A percentile compares a stretch with the other conserved stretches of the same genome.
phyloP scores from a whole-genome alignment of 352 stramenopile genomes.

The Peronospora destructor region DNA sequence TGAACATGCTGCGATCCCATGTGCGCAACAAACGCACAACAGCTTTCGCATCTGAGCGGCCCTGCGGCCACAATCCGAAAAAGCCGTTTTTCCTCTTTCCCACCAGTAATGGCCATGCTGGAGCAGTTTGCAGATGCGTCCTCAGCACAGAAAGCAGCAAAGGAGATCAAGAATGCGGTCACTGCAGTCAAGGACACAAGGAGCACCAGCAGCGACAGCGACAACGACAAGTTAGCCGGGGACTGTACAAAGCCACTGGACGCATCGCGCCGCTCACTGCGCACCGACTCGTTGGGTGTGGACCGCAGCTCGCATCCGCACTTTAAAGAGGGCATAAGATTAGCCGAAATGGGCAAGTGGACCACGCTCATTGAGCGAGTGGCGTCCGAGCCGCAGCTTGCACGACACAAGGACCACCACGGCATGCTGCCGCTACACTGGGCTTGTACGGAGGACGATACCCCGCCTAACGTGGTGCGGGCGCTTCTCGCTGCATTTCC shows the following conservation, averaged over 20 bases:
- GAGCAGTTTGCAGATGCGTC: conserved; percentile 7
- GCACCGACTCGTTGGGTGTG: conserved; percentile 25
- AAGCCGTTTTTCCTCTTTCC: conserved; percentile 12
- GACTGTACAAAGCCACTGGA: conserved; percentile 12
- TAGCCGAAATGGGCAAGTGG: conserved; percentile 82
- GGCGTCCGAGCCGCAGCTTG: conserved; percentile 50
- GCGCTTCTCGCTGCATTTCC: conserved; percentile 69
- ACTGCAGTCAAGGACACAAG: conserved; percentile 23
- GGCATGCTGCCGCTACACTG: conserved; percentile 81
- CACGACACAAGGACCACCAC: conserved; percentile 73
- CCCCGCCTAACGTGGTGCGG: conserved; percentile 46
- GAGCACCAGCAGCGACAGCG: conserved; percentile 15
- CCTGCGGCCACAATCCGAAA: conserved; percentile 19
- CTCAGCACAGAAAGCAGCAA: conserved; percentile 1
- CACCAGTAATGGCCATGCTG: conserved; percentile 19
- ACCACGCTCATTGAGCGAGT: conserved; percentile 52
- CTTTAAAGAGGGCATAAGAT: conserved; percentile 75
- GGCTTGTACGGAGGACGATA: conserved; percentile 77
- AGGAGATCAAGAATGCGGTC: conserved; percentile 20
- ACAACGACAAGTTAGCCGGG: conserved; percentile 12
- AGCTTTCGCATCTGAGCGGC: not conserved
- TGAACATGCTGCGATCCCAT: conserved; percentile 11
- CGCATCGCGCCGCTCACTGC: conserved; percentile 12
- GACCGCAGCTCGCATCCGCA: conserved; percentile 43
- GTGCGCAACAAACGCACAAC: conserved; percentile 25